Conservation (phyloP, 1,284 basidiomycete species). For the Abortiporus biennis region DNA sequence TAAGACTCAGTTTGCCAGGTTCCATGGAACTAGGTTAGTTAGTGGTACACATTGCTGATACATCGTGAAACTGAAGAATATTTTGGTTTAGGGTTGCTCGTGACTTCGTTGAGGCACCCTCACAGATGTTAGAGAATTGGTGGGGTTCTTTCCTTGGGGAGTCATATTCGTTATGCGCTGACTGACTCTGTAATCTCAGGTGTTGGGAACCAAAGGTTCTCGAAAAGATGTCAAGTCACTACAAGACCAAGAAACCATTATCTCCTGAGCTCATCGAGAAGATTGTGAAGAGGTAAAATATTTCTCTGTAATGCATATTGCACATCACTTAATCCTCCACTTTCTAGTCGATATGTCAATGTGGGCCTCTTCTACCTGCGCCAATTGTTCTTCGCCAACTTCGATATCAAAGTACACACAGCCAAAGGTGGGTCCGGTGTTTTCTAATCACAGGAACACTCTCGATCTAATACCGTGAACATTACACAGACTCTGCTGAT, state of each 20-base stretch:
- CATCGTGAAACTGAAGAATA: conserved; percentile 1
- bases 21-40: conserved; percentile 67
- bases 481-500: conserved; percentile 45
- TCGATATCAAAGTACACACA: conserved; percentile 72
- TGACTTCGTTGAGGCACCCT: conserved; percentile 85
- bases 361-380: conserved; percentile 76
- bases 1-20: conserved; percentile 64
- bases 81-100: conserved; percentile 1
- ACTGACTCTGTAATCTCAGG: conserved; percentile 35
- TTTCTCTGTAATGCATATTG: neutral
- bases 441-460: neutral
- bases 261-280: conserved; percentile 72
- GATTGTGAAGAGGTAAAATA: conserved; percentile 63
- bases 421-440: conserved; percentile 43
- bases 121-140: conserved; percentile 92
- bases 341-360: conserved; percentile 66
- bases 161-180: neutral
- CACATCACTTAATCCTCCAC: conserved; percentile 1
- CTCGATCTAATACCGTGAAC: neutral
- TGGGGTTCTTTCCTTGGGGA: conserved; percentile 18
- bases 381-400: conserved; percentile 79
- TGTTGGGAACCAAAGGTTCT: conserved; percentile 78
- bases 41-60: conserved; percentile 8
- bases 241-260: conserved; percentile 67
- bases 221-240: conserved; percentile 73